Conservation (phyloP, 2,329 filamentous ascomycete species). For the Aspergillus luchuensis region DNA sequence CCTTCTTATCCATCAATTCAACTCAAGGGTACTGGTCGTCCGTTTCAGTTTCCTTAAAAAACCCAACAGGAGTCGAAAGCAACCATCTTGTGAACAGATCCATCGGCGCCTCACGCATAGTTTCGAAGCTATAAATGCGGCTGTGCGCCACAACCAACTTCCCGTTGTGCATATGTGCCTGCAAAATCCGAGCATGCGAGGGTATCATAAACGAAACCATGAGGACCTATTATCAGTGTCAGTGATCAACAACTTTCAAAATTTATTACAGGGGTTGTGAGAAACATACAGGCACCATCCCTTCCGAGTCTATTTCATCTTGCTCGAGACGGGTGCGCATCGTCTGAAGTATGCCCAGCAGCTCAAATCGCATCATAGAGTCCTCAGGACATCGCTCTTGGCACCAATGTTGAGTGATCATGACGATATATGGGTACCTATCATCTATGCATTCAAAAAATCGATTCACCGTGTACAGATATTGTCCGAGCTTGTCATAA, state of each 20-base stretch:
- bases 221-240: not conserved
- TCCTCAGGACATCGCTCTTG: not conserved
- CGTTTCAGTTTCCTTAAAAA: too few species aligned
- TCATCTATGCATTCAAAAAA: not conserved
- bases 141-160: not conserved
- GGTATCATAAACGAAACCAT: not conserved
- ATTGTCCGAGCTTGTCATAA: not conserved
- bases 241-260: not conserved
- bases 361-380: not conserved
- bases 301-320: not conserved
- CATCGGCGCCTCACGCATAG: not conserved
- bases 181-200: not conserved
- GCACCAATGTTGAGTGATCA: not conserved
- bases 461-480: not conserved
- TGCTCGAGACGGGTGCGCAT: not conserved
- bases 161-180: not conserved
- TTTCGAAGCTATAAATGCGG: not conserved
- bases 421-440: not conserved
- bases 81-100: not conserved
- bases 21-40: too few species aligned
- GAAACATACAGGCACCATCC: not conserved
- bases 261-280: rapidly evolving
- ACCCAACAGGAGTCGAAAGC: not conserved
- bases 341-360: not conserved
- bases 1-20: too few species aligned